Evolutionary conservation across 140 eudicot genomes (phyloP), one percentile per base, ranked within the genome.

Genomic region (Senecio squalidus): DNA sequence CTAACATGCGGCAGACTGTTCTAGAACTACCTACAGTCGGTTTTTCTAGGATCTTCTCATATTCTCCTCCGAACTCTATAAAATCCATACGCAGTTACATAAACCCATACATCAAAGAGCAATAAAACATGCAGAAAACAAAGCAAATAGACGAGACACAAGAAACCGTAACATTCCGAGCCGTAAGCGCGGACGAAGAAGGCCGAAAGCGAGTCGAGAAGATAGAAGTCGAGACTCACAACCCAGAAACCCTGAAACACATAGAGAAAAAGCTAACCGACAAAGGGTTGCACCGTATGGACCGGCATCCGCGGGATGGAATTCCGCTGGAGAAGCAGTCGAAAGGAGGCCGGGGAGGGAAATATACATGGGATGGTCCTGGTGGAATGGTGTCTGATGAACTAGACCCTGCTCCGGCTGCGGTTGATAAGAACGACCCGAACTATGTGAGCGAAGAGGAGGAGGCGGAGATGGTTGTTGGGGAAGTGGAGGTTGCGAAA

Each of bases 351-450:
- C 91, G 78, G 3, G 96, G 96, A 0, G 96, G 96, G 1, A 89
- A 82, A 76, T 89, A 64, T 62, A 85, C 95, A 6, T 89, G 97
- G 95, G 96, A 88, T 54, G 96, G 95, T 3, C 95, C 95, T 0
- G 66, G 67, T 0, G 68, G 64, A 9, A 64, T 55, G 28, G 75
- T 36, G 24, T 48, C 31, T 8, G 63, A 41, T 17, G 93, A 76
- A 51, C 48, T 78, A 21, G 83, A 74, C 18, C 67, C 77, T 2
- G 78, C 58, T n/a, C 87, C 87, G 9, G 51, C 74, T 9, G 97
- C 79, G 7, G 41, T 89, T 30, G 97, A 89, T 22, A 62, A 79
- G 27, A 80, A 80, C 14, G 94, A 84, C 40, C 94, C 96, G 9
- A 88, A 88, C 27, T 84, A 77, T 40, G 82, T 69, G 15, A 85